phyloP scores from a whole-genome alignment of 352 stramenopile genomes.

The Globisporangium canariense region DNA sequence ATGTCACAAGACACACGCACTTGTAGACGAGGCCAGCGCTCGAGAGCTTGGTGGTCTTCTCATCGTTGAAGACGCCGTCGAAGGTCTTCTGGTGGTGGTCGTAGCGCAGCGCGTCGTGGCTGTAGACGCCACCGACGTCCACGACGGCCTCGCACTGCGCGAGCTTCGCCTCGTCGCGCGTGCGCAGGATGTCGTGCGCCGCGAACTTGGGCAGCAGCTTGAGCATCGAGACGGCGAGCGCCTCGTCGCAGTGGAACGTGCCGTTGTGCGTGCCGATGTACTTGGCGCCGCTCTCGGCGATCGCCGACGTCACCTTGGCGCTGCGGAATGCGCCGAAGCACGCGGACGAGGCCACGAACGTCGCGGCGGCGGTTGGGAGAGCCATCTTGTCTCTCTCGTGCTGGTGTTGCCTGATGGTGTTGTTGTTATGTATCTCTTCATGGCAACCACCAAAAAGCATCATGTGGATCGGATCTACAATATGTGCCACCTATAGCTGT shows the following conservation, averaged over 20 bases:
- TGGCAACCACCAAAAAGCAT: constrained; percentile 8
- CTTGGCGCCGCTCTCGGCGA: constrained; percentile 45
- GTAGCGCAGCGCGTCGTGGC: constrained; percentile 86
- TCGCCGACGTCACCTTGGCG: constrained; percentile 45
- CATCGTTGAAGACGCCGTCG: constrained; percentile 69
- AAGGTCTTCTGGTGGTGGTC: constrained; percentile 98
- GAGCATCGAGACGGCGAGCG: constrained; percentile 96
- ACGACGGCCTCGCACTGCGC: constrained; percentile 94
- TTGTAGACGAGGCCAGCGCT: constrained; percentile 98
- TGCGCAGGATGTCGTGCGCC: constrained; percentile 75
- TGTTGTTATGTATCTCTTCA: background rate
- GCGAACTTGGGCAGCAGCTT: constrained; percentile 92
- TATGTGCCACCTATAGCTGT: background rate
- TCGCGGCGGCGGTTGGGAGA: constrained; percentile 55
- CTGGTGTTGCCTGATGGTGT: background rate
- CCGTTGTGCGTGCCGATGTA: constrained; percentile 97
- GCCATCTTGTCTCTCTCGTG: constrained; percentile 39
- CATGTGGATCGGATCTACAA: background rate
- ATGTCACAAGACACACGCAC: constrained; percentile 16
- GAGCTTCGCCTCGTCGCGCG: constrained; percentile 89
- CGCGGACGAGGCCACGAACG: constrained; percentile 57
- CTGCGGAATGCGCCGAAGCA: constrained; percentile 60
- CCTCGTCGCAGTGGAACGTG: constrained; percentile 98
- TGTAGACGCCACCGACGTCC: constrained; percentile 96
- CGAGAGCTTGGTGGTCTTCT: constrained; percentile 89